phyloP scores from a whole-genome alignment of 257 asterid species.

The Cinchona pubescens region DNA sequence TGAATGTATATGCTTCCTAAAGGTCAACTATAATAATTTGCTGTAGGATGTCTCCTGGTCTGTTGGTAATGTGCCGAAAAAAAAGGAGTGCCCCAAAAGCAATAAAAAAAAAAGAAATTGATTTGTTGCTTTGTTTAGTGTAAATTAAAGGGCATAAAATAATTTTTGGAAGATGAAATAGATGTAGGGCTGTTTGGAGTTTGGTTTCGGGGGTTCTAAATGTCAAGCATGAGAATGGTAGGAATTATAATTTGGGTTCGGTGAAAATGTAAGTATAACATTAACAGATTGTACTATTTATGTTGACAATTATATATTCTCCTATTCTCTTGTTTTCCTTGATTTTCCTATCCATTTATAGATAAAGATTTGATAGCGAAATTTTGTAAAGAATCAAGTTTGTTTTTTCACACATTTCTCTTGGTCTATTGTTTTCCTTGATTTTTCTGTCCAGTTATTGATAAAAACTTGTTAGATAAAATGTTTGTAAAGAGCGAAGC shows the following conservation, averaged over 20 bases:
- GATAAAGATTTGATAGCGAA: too few species aligned
- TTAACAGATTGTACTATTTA: too few species aligned
- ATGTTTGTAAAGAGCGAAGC: too few species aligned
- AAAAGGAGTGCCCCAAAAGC: neutral
- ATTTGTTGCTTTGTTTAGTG: neutral
- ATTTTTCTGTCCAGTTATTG: too few species aligned
- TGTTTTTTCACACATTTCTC: too few species aligned
- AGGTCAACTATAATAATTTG: conserved; percentile 8
- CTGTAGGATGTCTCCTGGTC: neutral
- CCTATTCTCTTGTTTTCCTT: neutral
- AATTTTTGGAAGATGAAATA: neutral
- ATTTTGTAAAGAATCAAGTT: too few species aligned
- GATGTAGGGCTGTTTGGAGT: neutral
- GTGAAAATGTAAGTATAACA: neutral
- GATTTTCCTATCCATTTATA: neutral
- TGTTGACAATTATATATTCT: too few species aligned
- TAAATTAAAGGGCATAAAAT: neutral
- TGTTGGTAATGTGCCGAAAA: neutral
- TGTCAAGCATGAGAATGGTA: neutral
- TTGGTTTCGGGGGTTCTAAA: neutral
- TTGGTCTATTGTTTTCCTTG: too few species aligned
- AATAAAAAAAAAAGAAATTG: too few species aligned
- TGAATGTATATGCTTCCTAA: conserved; percentile 4
- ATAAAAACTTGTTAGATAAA: too few species aligned
- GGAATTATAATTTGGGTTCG: neutral